phyloP scores from a whole-genome alignment of 2,329 filamentous ascomycete species.

The Penicillium sp. region DNA sequence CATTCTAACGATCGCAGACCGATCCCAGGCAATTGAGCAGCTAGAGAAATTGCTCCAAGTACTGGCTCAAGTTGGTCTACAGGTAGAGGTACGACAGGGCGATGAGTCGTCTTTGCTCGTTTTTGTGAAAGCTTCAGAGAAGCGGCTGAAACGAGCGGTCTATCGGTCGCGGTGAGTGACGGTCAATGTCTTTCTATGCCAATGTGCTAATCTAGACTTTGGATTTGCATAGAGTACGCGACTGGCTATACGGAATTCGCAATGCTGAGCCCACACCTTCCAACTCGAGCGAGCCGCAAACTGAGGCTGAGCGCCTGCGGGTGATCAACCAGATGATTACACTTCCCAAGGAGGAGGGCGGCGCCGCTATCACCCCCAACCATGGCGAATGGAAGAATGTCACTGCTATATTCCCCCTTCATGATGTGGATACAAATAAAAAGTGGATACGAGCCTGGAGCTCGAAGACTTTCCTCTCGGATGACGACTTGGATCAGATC shows the following conservation, averaged over 20 bases:
- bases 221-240: slow-evolving; percentile 65
- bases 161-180: slow-evolving; percentile 69
- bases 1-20: slow-evolving; percentile 50
- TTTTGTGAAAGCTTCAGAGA: slow-evolving; percentile 77
- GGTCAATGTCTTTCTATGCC: background rate
- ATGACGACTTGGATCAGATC: slow-evolving; percentile 70
- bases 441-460: slow-evolving; percentile 75
- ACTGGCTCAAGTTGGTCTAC: slow-evolving; percentile 73
- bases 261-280: slow-evolving; percentile 70
- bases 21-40: slow-evolving; percentile 65
- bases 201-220: background rate
- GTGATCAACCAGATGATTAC: slow-evolving; percentile 84
- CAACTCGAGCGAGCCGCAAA: slow-evolving; percentile 73
- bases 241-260: slow-evolving; percentile 92
- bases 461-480: slow-evolving; percentile 45
- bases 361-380: slow-evolving; percentile 71
- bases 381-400: slow-evolving; percentile 71
- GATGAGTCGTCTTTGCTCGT: slow-evolving; percentile 73
- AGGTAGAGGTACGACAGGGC: slow-evolving; percentile 81
- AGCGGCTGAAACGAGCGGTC: slow-evolving; percentile 73
- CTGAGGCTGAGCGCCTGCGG: slow-evolving; percentile 83
- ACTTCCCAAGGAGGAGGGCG: slow-evolving; percentile 68
- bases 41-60: slow-evolving; percentile 77
- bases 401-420: slow-evolving; percentile 72
- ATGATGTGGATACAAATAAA: slow-evolving; percentile 74